Conservation (phyloP, 169 alveolate genomes). For the Plasmodium vivax region DNA sequence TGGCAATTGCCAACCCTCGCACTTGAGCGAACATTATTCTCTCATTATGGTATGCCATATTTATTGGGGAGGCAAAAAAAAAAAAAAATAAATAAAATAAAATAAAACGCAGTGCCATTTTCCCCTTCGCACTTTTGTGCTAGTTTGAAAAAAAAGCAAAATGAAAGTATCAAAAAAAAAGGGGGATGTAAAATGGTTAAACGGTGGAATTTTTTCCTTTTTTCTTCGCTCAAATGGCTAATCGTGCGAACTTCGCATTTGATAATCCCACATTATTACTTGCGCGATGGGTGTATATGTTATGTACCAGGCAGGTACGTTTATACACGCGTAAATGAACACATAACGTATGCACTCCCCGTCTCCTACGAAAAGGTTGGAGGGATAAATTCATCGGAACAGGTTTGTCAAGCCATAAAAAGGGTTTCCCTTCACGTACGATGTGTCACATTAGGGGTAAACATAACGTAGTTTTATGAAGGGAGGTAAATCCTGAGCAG, state of each 20-base stretch:
- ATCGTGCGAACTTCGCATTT: not conserved
- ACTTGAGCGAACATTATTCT: not conserved
- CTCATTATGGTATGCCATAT: not conserved
- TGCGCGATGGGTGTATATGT: not conserved
- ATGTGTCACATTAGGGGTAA: not conserved
- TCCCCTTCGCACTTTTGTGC: not conserved
- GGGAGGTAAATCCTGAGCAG: not conserved
- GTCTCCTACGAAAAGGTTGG: not conserved
- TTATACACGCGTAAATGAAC: not conserved
- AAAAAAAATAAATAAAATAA: not conserved
- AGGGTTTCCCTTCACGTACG: not conserved
- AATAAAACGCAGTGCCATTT: not conserved
- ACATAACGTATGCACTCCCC: not conserved
- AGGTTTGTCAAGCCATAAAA: not conserved
- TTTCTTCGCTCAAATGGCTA: not conserved
- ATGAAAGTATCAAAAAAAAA: not conserved
- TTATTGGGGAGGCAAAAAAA: not conserved
- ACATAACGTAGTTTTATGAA: not conserved
- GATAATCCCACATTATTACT: not conserved
- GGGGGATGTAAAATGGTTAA: not conserved
- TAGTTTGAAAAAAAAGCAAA: not conserved
- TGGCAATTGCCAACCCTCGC: not conserved
- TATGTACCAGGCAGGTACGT: not conserved
- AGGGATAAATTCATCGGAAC: not conserved
- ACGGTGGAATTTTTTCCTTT: not conserved